Evolutionary conservation across 164 flowering plant genomes (phyloP).

Genomic region (Annona cherimola): DNA sequence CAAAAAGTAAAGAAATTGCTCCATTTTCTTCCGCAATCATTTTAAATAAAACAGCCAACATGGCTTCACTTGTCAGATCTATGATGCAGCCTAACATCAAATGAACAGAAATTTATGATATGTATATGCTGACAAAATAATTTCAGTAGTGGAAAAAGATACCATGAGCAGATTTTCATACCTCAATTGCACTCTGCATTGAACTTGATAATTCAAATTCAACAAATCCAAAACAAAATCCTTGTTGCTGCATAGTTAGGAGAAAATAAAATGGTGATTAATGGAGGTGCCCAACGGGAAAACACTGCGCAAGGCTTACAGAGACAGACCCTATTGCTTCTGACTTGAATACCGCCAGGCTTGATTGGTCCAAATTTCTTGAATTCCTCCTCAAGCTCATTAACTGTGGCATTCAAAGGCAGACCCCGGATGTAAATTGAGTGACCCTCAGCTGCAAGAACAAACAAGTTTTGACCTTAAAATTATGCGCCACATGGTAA

Average conservation of each 20-base stretch:
- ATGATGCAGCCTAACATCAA: not conserved
- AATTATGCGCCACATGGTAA: not conserved
- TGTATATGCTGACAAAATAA: not conserved
- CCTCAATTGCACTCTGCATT: conserved; percentile 76
- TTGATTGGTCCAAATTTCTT: conserved; percentile 79
- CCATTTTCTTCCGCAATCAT: not conserved
- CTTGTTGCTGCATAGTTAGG: conserved; percentile 43
- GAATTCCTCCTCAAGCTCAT: conserved; percentile 58
- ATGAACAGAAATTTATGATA: not conserved
- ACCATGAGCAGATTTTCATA: conserved; percentile 15
- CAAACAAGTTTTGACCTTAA: conserved; percentile 2
- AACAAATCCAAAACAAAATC: conserved; percentile 89
- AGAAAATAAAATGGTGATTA: not conserved
- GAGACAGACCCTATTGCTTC: conserved; percentile 68
- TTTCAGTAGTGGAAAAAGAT: not conserved
- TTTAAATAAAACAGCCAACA: not conserved
- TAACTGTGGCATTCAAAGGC: conserved; percentile 39
- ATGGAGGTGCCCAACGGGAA: not conserved
- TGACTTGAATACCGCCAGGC: conserved; percentile 80
- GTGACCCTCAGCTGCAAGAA: conserved; percentile 53
- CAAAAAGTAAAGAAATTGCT: not conserved
- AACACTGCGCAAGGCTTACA: not conserved
- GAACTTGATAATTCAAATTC: conserved; percentile 63
- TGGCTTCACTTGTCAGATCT: not conserved
- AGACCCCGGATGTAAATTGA: conserved; percentile 64